These are phyloP conservation scores for Malbranchea zuffiana DNA, from an alignment of 2,329 filamentous ascomycete genomes.

Conservation along the genomic window DNA sequence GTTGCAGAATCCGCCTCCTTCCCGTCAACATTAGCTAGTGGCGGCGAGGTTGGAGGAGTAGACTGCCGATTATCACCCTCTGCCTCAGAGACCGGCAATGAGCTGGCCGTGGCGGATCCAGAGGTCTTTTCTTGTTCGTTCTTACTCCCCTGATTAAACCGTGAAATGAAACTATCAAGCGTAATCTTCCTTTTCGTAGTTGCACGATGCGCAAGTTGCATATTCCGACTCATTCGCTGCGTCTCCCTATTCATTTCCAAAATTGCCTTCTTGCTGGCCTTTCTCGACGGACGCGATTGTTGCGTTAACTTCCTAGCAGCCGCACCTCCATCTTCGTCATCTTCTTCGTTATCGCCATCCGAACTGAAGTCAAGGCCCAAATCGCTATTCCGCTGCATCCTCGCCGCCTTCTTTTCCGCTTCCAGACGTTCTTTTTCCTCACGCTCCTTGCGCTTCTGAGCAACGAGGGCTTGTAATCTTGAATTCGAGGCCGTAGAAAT, in stretches of 20 bases:
- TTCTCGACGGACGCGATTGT: slow-evolving; percentile 55
- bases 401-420: slow-evolving; percentile 31
- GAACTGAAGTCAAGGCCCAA: slow-evolving; percentile 23
- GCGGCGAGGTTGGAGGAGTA: slow-evolving; percentile 62
- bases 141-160: slow-evolving; percentile 59
- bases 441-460: slow-evolving; percentile 61
- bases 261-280: slow-evolving; percentile 86
- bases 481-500: slow-evolving; percentile 38
- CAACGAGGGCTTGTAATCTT: slow-evolving; percentile 61
- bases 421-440: slow-evolving; percentile 52
- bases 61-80: slow-evolving; percentile 39
- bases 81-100: slow-evolving; percentile 41
- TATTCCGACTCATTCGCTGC: slow-evolving; percentile 76
- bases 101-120: slow-evolving; percentile 19
- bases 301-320: slow-evolving; percentile 60
- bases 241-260: slow-evolving; percentile 95
- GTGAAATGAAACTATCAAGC: slow-evolving; percentile 69
- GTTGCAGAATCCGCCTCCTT: neutral
- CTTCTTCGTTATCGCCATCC: slow-evolving; percentile 38
- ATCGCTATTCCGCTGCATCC: slow-evolving; percentile 21
- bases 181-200: slow-evolving; percentile 86
- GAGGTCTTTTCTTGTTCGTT: slow-evolving; percentile 24
- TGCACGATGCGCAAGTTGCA: slow-evolving; percentile 83
- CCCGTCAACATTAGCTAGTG: slow-evolving; percentile 10
- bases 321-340: slow-evolving; percentile 49